Conservation (phyloP, 169 alveolate species). For the Babesia gibsoni region DNA sequence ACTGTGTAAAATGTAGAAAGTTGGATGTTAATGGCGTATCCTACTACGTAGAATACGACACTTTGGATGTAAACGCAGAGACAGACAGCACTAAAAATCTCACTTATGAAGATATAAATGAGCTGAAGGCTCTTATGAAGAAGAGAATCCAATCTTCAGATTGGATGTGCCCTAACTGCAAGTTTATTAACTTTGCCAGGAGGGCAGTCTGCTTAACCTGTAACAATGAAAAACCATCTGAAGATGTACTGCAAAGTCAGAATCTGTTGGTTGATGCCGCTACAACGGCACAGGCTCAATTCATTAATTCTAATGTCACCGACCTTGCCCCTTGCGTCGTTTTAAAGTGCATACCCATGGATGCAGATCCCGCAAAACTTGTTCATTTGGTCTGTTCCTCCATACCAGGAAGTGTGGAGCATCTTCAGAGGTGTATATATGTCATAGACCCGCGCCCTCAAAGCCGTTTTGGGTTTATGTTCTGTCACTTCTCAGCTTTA, state of each 20-base stretch:
- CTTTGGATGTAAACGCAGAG: conserved; percentile 46
- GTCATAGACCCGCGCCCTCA: conserved; percentile 40
- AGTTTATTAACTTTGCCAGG: conserved; percentile 70
- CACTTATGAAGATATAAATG: conserved; percentile 25
- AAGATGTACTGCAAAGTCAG: conserved; percentile 37
- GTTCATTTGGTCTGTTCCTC: conserved; percentile 8
- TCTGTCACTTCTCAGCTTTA: conserved; percentile 12
- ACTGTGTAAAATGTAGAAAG: conserved; percentile 11
- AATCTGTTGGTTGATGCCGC: conserved; percentile 42
- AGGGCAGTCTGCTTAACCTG: conserved; percentile 51
- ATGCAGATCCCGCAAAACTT: conserved; percentile 34
- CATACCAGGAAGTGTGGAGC: conserved; percentile 44
- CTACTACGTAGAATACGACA: conserved; percentile 52
- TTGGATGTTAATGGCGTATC: conserved; percentile 14
- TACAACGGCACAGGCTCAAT: conserved; percentile 32
- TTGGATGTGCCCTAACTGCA: conserved; percentile 75
- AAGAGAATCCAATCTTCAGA: conserved; percentile 41
- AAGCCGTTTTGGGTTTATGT: conserved; percentile 45
- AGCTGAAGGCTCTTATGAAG: conserved; percentile 22
- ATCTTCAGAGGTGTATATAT: conserved; percentile 36
- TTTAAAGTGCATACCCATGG: conserved; percentile 34
- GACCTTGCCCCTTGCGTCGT: conserved; percentile 62
- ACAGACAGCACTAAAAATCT: neutral
- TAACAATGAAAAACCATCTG: conserved; percentile 47
- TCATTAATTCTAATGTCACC: conserved; percentile 36